Base-by-base conservation (phyloP, 2,329 filamentous ascomycete species). In the Didymella keratinophila region DNA sequence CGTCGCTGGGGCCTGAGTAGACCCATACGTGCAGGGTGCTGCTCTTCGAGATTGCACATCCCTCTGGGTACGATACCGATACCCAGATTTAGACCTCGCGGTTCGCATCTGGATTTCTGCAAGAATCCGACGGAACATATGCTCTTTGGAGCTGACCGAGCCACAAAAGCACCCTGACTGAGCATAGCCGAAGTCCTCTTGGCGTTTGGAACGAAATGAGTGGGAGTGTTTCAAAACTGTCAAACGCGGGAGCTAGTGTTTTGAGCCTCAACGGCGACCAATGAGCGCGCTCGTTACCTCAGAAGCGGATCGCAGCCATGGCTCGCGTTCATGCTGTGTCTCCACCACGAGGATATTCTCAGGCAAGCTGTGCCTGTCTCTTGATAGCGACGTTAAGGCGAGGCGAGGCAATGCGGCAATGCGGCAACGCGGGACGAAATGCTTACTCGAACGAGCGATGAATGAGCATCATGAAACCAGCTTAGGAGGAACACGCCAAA, bases 121-220 rank as follows among this genome's bases (percentile, higher is more conserved):
- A n/a, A n/a, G 5, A 21, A 30, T n/a, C 14, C 16, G 28, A 18
- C 53, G 39, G 46, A 51, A 32, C 4, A 46, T 4, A 30, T 25
- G 12, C 46, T 20, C 6, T 41, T 41, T 41, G 8, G 10, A 36
- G 44, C 8, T 16, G 7, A 23, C 14, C n/a, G 20, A 25, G 39
- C 50, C 49, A 45, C 16, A 36, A 9, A 42, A 8, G 6, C 39
- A 20, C n/a, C 27, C 30, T 39, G 10, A 23, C 11, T 21, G 23
- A 25, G 39, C 49, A 32, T 44, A 36, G 44, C 37, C 30, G 18
- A 8, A 2, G 27, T 12, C 34, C 36, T 34, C 52, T 56, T 56
- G 52, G 57, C 52, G 52, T 60, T 60, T 52, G 57, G 43, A 56
- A 60, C 57, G 20, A 60, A 56, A 60, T 60, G 50, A 54, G 23